Evolutionary conservation across 306 rosid genomes (phyloP).

Genomic region (Medicago truncatula): MtrunA17r5.0-ANR NC_053048.1:3906501-3907000

Average conservation of each 20-base stretch:
- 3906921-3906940: conserved; percentile 94
- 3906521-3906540: conserved; percentile 92
- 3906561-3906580: conserved; percentile 93
- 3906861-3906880: conserved; percentile 96
- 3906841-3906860: conserved; percentile 99
- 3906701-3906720: conserved; percentile 97
- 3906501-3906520: conserved; percentile 77
- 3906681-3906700: conserved; percentile 94
- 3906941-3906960: conserved; percentile 90
- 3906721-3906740: conserved; percentile 98
- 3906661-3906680: conserved; percentile 93
- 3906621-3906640: conserved; percentile 98
- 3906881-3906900: conserved; percentile 83
- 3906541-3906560: conserved; percentile 81
- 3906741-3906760: conserved; percentile 95
- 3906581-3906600: conserved; percentile 93
- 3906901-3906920: conserved; percentile 99
- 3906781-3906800: conserved; percentile 99
- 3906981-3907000: conserved; percentile 94
- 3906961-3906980: conserved; percentile 97
- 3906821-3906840: conserved; percentile 96
- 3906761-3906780: conserved; percentile 96
- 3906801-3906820: conserved; percentile 97
- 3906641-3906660: conserved; percentile 96
- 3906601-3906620: conserved; percentile 89